Conservation (phyloP, 176 grass and related monocot species). For the Metroxylon sagu region DNA sequence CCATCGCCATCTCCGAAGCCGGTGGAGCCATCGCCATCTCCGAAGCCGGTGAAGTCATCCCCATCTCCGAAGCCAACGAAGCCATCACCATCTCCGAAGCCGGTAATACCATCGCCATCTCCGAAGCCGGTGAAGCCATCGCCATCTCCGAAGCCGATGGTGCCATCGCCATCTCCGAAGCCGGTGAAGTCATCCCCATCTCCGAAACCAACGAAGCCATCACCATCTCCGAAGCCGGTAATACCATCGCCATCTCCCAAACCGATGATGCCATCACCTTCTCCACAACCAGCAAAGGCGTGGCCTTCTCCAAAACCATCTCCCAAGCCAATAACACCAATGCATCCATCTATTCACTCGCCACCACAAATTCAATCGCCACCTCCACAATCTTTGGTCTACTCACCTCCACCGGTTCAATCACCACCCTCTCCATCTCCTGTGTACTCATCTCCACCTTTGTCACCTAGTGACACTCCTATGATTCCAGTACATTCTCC, state of each 20-base stretch:
- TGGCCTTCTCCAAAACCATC: not conserved
- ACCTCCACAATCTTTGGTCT: not conserved
- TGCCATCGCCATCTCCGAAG: not conserved
- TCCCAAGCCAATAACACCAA: not conserved
- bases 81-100: constrained; percentile 5
- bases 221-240: not conserved
- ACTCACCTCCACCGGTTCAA: not conserved
- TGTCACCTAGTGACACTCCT: not conserved
- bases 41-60: not conserved
- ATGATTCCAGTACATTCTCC: not conserved
- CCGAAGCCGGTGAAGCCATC: constrained; percentile 1
- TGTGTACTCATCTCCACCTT: not conserved
- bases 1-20: constrained; percentile 2
- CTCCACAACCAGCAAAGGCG: not conserved
- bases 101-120: constrained; percentile 6
- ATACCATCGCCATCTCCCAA: not conserved
- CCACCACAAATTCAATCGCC: not conserved
- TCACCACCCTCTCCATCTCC: not conserved
- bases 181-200: too few species aligned
- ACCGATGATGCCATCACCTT: not conserved
- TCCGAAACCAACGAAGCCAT: too few species aligned
- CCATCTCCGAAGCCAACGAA: not conserved
- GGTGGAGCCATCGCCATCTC: not conserved
- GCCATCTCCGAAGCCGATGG: not conserved
- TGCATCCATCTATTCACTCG: too few species aligned